phyloP scores from a whole-genome alignment of 441 rosid species.

The Viola pubescens region DNA sequence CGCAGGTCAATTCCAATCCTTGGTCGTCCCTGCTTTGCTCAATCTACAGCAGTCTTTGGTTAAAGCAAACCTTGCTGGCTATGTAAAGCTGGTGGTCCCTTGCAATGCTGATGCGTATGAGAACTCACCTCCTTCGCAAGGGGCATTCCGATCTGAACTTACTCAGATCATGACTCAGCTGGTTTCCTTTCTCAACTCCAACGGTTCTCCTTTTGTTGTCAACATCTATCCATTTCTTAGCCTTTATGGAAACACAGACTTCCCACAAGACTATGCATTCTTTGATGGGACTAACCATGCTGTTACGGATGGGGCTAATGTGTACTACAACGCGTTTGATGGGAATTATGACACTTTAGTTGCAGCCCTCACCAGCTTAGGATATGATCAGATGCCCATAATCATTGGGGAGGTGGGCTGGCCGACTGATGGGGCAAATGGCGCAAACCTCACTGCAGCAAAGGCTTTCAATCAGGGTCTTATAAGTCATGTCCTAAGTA shows the following conservation, averaged over 20 bases:
- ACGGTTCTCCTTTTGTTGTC: slow-evolving; percentile 82
- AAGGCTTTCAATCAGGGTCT: slow-evolving; percentile 85
- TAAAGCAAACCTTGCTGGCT: slow-evolving; percentile 69
- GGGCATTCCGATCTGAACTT: slow-evolving; percentile 77
- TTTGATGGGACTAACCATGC: slow-evolving; percentile 80
- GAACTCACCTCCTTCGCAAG: slow-evolving; percentile 74
- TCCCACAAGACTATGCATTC: slow-evolving; percentile 91
- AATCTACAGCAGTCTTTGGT: slow-evolving; percentile 77
- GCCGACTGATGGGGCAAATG: slow-evolving; percentile 83
- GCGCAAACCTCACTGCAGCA: slow-evolving; percentile 82
- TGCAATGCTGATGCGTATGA: slow-evolving; percentile 95
- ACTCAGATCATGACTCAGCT: slow-evolving; percentile 73
- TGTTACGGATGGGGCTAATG: slow-evolving; percentile 66
- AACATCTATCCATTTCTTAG: slow-evolving; percentile 96
- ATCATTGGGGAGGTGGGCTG: slow-evolving; percentile 94
- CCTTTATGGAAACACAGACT: slow-evolving; percentile 77
- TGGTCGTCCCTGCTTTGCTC: slow-evolving; percentile 70
- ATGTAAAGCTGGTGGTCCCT: slow-evolving; percentile 79
- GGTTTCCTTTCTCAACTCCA: slow-evolving; percentile 73
- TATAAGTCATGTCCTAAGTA: slow-evolving; percentile 51
- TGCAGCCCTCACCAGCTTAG: slow-evolving; percentile 72
- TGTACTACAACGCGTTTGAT: slow-evolving; percentile 83
- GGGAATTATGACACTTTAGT: slow-evolving; percentile 89
- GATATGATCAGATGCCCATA: slow-evolving; percentile 81
- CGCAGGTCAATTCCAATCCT: slow-evolving; percentile 53